These are phyloP conservation scores for Arbutus unedo DNA, from an alignment of 148 eudicot genomes.

Conservation along the genomic window DNA sequence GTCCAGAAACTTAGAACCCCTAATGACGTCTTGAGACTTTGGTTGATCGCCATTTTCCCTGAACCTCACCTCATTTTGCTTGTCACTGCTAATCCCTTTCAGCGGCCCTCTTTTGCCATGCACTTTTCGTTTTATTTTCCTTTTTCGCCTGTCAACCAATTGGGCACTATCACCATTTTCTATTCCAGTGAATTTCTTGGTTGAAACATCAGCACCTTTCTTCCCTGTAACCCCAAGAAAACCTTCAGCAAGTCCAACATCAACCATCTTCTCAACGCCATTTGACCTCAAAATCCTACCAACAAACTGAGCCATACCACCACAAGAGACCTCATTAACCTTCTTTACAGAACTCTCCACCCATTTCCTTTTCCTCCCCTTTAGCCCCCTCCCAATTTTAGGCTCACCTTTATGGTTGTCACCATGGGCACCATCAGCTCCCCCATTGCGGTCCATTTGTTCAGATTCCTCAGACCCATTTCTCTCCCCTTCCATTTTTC, in stretches of 20 bases:
- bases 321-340: constrained; percentile 15
- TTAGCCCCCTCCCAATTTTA: constrained; percentile 19
- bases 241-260: constrained; percentile 7
- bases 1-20: constrained; percentile 14
- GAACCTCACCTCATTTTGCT: constrained; percentile 17
- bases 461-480: constrained; percentile 6
- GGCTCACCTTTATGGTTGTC: neutral
- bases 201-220: constrained; percentile 20
- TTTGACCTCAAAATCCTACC: constrained; percentile 22
- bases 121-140: constrained; percentile 20
- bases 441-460: constrained; percentile 18
- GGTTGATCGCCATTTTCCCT: neutral
- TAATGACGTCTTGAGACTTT: neutral
- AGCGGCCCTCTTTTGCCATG: constrained; percentile 15
- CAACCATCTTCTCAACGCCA: constrained; percentile 18
- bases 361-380: constrained; percentile 30
- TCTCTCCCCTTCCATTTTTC: constrained; percentile 2
- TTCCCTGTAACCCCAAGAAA: constrained; percentile 22
- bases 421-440: constrained; percentile 7
- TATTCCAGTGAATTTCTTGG: constrained; percentile 3
- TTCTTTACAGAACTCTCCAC: constrained; percentile 26
- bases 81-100: constrained; percentile 19
- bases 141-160: constrained; percentile 11
- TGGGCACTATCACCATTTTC: constrained; percentile 8
- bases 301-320: constrained; percentile 13